phyloP scores from a whole-genome alignment of 305 asterid genomes.

The Rubia tinctorum region DNA sequence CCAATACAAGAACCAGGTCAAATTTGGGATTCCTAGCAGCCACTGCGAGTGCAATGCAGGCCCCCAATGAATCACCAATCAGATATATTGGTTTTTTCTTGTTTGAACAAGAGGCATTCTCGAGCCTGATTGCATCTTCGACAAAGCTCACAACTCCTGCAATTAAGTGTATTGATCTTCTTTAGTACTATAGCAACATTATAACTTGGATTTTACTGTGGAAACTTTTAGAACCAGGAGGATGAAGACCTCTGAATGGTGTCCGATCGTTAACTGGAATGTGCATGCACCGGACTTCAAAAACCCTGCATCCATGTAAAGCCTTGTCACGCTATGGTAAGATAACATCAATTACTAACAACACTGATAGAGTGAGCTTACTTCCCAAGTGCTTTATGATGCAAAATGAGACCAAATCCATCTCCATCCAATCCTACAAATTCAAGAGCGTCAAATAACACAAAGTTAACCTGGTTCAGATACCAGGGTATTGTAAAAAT shows the following conservation, averaged over 20 bases:
- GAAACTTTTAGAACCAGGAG: neutral
- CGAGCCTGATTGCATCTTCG: conserved; percentile 29
- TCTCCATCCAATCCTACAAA: conserved; percentile 59
- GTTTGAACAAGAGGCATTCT: conserved; percentile 34
- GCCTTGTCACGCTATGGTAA: neutral
- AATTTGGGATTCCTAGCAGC: conserved; percentile 53
- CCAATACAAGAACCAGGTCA: conserved; percentile 50
- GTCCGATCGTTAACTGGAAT: conserved; percentile 51
- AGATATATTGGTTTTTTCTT: conserved; percentile 43
- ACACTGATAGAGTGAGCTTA: conserved; percentile 4
- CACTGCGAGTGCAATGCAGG: conserved; percentile 58
- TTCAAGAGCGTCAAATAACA: neutral
- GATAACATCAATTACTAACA: neutral
- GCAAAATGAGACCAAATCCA: conserved; percentile 58
- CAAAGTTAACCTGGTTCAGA: neutral
- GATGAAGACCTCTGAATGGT: conserved; percentile 29
- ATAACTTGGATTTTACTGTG: neutral
- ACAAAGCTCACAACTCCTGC: conserved; percentile 38
- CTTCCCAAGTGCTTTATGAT: conserved; percentile 55
- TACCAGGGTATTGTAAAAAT: neutral
- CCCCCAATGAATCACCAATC: conserved; percentile 67
- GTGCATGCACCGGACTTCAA: conserved; percentile 53
- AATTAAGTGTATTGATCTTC: neutral
- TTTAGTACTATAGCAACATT: neutral
- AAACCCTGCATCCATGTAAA: conserved; percentile 37